Conservation (phyloP, 2,329 filamentous ascomycete genomes). For the Thermoascus crustaceus region DNA sequence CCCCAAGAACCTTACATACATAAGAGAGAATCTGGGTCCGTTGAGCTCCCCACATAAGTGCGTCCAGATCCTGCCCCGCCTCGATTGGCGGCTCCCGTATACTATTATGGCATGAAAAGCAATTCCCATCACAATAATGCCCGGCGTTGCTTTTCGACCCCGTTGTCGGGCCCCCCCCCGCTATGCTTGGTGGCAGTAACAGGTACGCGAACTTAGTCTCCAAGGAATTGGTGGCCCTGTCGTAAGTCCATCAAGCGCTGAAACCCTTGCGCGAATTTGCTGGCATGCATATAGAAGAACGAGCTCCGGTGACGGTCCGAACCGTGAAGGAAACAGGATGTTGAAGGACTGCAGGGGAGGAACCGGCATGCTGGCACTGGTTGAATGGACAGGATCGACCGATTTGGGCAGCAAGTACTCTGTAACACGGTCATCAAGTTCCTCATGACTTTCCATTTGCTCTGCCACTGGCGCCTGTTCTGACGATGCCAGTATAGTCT, state of each 20-base stretch:
- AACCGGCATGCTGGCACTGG: background rate
- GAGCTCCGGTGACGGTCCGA: slow-evolving; percentile 18
- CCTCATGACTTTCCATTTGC: too few relatives aligned
- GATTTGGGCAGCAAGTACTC: slow-evolving; percentile 23
- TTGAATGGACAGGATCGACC: slow-evolving; percentile 3
- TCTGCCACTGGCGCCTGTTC: too few relatives aligned
- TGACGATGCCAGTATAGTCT: too few relatives aligned
- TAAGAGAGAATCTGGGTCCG: too few relatives aligned
- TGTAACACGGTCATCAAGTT: slow-evolving; percentile 3
- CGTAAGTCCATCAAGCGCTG: slow-evolving; percentile 6
- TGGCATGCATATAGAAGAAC: background rate
- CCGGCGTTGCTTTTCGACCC: too few relatives aligned
- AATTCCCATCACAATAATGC: too few relatives aligned
- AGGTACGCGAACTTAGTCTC: slow-evolving; percentile 14
- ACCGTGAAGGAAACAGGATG: slow-evolving; percentile 17
- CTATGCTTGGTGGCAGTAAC: slow-evolving; percentile 16
- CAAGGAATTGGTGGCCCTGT: slow-evolving; percentile 8
- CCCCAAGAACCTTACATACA: too few relatives aligned
- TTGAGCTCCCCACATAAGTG: too few relatives aligned
- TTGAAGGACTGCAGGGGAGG: slow-evolving; percentile 7
- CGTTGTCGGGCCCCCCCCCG: slow-evolving; percentile 11
- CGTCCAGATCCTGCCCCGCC: too few relatives aligned
- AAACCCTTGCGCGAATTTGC: slow-evolving; percentile 9
- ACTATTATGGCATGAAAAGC: too few relatives aligned
- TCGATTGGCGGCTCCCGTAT: too few relatives aligned